Base-by-base conservation (phyloP, 495 filamentous ascomycete species). In the Penicillium pulvis region DNA sequence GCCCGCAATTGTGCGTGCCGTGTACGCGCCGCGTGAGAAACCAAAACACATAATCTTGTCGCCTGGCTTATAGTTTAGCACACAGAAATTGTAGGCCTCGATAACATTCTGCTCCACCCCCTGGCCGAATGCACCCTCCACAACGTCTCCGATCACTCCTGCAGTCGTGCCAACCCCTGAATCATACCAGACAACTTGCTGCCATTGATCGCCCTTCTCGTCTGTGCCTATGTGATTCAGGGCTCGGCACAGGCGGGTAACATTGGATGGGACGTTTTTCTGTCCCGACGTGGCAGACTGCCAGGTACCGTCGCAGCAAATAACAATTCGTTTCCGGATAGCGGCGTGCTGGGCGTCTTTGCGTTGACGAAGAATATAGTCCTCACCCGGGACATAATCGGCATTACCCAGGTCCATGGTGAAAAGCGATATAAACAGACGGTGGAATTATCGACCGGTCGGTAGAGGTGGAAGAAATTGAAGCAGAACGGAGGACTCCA, bases 21-120 rank as follows among this genome's bases (percentile, higher is more conserved):
- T 85, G 56, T 79, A 87, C 1, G 83, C 83, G 5, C 84, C 84
- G 8, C 84, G 74, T 2, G 82, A 85, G 64, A 86, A 87, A 2
- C 84, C 84, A 53, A 87, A 79, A 52, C 83, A 79, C 66, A 77
- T 82, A 20, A 87, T 81, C 60, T 86, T 74, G 64, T 87, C 84
- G 19, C 79, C 82, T 3, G 67, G 61, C 9, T 68, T 62, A 55
- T 81, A 85, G 59, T 86, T 85, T 24, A 66, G 36, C 6, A 61
- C 58, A 8, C 51, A 61, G 52, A 66, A 69, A 30, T 69, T 66
- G 30, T 69, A 69, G 3, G 63, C 63, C 51, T 66, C 63, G 28
- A 66, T 48, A 23, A 65, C 55, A 35, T 65, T 61, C 42, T 46
- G 52, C 39, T 69, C 66, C 26, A 69, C 35, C 5, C 63, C 66